Evolutionary conservation across 192 early-diverging fungal genomes (phyloP).

Genomic region (Coemansia pectinata): DNA sequence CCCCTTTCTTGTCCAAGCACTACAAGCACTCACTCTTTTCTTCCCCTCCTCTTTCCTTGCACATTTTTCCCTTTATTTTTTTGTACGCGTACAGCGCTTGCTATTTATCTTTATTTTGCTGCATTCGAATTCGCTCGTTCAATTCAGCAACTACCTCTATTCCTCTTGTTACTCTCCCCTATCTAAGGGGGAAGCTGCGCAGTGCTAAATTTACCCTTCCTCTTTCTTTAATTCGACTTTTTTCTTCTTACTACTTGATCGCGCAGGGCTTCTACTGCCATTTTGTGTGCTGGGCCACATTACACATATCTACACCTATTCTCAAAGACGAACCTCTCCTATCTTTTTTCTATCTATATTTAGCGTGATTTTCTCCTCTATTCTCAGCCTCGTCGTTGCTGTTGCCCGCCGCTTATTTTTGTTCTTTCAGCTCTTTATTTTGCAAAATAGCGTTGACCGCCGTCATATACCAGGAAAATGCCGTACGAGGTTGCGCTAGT

Average conservation of each 20-base stretch:
- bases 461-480: constrained; percentile 20
- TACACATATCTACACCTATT: neutral
- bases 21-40: neutral
- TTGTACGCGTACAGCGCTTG: constrained; percentile 10
- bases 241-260: neutral
- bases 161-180: neutral
- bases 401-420: neutral
- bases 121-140: neutral
- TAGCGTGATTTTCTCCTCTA: constrained; percentile 6
- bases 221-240: constrained; percentile 2
- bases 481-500: constrained; percentile 53
- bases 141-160: neutral
- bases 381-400: neutral
- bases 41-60: neutral
- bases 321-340: neutral
- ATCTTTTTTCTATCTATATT: constrained; percentile 9
- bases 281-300: constrained; percentile 5
- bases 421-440: neutral
- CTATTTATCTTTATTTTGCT: neutral
- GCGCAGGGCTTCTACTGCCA: neutral
- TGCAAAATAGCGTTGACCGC: constrained; percentile 9
- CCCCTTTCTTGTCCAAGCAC: neutral
- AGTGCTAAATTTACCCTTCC: constrained; percentile 1
- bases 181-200: neutral
- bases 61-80: neutral